Evolutionary conservation across 148 eudicot species (phyloP).

Genomic region (Amaranthus hypochondriacus): DNA sequence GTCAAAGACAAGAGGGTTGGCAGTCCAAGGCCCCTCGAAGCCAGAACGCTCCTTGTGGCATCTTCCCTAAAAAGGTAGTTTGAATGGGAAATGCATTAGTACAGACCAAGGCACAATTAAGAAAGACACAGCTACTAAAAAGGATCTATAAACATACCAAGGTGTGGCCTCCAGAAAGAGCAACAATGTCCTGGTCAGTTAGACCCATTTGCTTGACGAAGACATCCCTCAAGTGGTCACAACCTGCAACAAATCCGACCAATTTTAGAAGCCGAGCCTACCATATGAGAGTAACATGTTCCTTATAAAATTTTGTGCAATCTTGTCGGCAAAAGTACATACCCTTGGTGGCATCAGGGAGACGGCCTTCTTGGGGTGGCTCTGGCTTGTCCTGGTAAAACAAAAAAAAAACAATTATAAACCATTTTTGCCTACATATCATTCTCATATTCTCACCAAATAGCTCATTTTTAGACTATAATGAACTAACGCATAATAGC

Average conservation of each 20-base stretch:
- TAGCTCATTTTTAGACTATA: too few species aligned
- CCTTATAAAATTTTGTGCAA: too few species aligned
- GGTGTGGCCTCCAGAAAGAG: conserved; percentile 94
- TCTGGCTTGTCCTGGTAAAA: conserved; percentile 63
- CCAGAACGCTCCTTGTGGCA: conserved; percentile 99
- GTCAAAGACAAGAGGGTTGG: conserved; percentile 84
- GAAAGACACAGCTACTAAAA: neutral
- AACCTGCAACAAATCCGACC: conserved; percentile 39
- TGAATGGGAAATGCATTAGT: neutral
- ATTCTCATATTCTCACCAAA: too few species aligned
- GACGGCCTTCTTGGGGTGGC: conserved; percentile 90
- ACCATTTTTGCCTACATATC: neutral
- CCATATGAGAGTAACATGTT: neutral
- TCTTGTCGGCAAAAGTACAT: neutral
- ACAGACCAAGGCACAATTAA: neutral
- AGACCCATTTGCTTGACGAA: conserved; percentile 89
- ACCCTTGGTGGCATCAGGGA: conserved; percentile 92
- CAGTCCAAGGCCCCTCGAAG: conserved; percentile 92
- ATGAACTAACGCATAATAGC: too few species aligned
- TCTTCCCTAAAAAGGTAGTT: conserved; percentile 52
- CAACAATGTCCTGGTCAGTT: conserved; percentile 77
- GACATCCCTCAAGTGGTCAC: conserved; percentile 80
- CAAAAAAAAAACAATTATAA: neutral
- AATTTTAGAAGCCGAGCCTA: neutral
- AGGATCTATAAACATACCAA: conserved; percentile 40